Evolutionary conservation across 2,329 filamentous ascomycete species (phyloP).

Genomic region (Aspergillus piperis): DNA sequence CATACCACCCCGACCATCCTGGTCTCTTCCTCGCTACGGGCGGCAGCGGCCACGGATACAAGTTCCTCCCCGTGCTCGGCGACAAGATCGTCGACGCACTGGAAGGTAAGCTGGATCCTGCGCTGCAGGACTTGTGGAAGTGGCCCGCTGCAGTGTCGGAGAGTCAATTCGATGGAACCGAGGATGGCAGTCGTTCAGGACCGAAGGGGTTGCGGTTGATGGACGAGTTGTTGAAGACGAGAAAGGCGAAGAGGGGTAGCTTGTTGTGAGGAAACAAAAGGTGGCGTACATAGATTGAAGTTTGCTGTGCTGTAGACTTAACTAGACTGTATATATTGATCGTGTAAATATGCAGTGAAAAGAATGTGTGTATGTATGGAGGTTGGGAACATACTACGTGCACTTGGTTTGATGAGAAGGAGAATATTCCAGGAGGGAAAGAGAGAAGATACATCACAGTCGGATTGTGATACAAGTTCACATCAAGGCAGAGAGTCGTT

Average conservation of each 20-base stretch:
- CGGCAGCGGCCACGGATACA: slow-evolving; percentile 56
- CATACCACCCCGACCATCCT: slow-evolving; percentile 64
- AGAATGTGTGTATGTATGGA: no score
- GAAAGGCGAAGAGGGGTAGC: slow-evolving; percentile 24
- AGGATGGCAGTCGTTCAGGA: slow-evolving; percentile 43
- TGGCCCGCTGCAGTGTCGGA: slow-evolving; percentile 36
- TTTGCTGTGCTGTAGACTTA: background rate
- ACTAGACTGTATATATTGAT: background rate
- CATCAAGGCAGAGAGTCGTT: no score
- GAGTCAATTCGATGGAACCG: slow-evolving; percentile 32
- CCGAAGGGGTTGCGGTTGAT: slow-evolving; percentile 36
- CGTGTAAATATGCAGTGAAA: no score
- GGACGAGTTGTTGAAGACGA: slow-evolving; percentile 41
- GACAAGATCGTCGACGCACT: slow-evolving; percentile 53
- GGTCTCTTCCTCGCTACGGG: slow-evolving; percentile 55
- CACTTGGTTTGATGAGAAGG: no score
- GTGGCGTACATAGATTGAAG: background rate
- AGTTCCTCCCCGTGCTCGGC: slow-evolving; percentile 57
- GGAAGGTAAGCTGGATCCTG: slow-evolving; percentile 46
- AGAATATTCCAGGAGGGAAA: no score
- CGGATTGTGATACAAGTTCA: no score
- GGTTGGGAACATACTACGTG: no score
- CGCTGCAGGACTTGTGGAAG: slow-evolving; percentile 45
- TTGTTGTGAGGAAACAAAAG: slow-evolving; percentile 19
- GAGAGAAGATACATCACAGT: no score